Evolutionary conservation across 2,329 filamentous ascomycete genomes (phyloP), one percentile per base, ranked within the genome.

Genomic region (Alternaria postmessia): DNA sequence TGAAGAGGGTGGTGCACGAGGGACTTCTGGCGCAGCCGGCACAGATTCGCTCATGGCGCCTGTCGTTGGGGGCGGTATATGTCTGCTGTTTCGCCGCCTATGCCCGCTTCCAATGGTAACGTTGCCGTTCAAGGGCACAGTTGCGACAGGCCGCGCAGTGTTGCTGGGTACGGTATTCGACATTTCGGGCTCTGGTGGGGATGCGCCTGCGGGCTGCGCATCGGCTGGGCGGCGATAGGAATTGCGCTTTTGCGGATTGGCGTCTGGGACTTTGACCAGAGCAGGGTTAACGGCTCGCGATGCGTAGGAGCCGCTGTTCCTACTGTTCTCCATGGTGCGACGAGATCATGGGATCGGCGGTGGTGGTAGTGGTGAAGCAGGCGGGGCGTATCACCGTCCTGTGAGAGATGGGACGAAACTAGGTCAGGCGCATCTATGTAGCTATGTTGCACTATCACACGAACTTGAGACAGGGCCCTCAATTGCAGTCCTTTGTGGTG

Each of bases 11-110:
- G 76, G 74, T 30, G 81, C 84, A 69, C 83, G 83, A 55, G 89
- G 87, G 28, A 84, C 85, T 66, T 91, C 89, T 64, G 89, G 87
- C 34, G 85, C 87, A 51, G 82, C 80, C 18, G 75, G 76, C 38
- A 74, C 66, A 22, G 68, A 61, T 41, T 74, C 71, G 54, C 53
- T 57, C 44, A 61, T 54, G 32, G 65, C 65, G 59, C 69, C 70
- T 7, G 69, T 63, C 4, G 71, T 64, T 16, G 70, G 66, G 30
- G 70, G 70, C 16, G 69, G 69, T 8, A 74, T 71, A 6, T 73
- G 70, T 36, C 75, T 73, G 64, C 71, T 76, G 55, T 75, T 71
- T 22, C 75, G 71, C 51, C 72, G 69, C 28, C 71, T 66, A 28
- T 76, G 73, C 7, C 71, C 75, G 34, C 72, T 73, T 38, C 70